A percentile compares a stretch with the other conserved stretches of the same genome.
Conservation (phyloP, 495 filamentous ascomycete species). For the Paragyromitra xinjiangensis region DNA sequence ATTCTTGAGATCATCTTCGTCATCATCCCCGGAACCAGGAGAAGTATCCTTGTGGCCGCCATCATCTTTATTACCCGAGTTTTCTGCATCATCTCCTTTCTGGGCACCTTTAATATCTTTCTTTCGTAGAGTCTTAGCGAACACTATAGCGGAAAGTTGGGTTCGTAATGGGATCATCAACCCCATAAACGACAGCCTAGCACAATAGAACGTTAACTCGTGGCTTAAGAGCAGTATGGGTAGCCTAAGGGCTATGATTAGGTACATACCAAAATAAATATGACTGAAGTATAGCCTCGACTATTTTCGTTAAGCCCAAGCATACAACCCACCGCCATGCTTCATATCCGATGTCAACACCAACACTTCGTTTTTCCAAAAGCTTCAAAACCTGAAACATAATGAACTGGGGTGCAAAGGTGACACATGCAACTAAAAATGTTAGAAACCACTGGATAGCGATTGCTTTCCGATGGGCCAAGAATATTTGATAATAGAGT, state of each 20-base stretch:
- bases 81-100: conserved; percentile 57
- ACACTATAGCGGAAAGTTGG: conserved; percentile 76
- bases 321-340: conserved; percentile 74
- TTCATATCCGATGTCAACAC: conserved; percentile 60
- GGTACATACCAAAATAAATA: conserved; percentile 50
- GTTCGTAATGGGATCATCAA: conserved; percentile 72
- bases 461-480: conserved; percentile 66
- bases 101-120: conserved; percentile 76
- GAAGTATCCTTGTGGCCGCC: not conserved
- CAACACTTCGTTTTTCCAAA: conserved; percentile 68
- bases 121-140: conserved; percentile 78
- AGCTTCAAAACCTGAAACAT: conserved; percentile 69
- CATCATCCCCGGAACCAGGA: conserved; percentile 45
- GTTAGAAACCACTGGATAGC: conserved; percentile 67
- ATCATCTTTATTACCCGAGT: conserved; percentile 48
- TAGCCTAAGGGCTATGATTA: not conserved
- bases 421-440: conserved; percentile 64
- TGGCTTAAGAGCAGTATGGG: not conserved
- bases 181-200: conserved; percentile 72
- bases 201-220: conserved; percentile 67
- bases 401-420: conserved; percentile 75
- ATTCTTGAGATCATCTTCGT: conserved; percentile 68
- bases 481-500: conserved; percentile 70
- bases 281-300: conserved; percentile 40
- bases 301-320: conserved; percentile 67